Conservation (phyloP, 2,329 filamentous ascomycete genomes). For the Neofusicoccum kwambonambiense region DNA sequence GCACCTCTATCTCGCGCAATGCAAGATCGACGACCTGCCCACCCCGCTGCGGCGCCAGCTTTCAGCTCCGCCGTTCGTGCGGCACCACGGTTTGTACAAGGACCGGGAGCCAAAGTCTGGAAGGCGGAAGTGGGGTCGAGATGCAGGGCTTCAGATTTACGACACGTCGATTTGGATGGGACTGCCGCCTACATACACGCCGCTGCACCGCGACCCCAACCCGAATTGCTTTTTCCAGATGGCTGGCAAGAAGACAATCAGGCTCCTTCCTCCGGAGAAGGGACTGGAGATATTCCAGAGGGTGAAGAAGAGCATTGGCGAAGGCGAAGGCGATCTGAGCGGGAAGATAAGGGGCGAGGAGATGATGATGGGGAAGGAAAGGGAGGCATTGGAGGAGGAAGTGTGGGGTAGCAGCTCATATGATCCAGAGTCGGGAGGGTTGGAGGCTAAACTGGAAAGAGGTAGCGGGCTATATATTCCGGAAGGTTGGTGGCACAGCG, state of each 20-base stretch:
- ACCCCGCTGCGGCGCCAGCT: constrained; percentile 64
- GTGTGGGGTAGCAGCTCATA: constrained; percentile 61
- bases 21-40: constrained; percentile 69
- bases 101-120: constrained; percentile 4
- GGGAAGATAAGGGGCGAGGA: constrained; percentile 69
- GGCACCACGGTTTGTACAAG: constrained; percentile 48
- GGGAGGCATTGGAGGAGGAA: constrained; percentile 61
- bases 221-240: constrained; percentile 90
- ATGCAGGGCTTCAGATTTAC: constrained; percentile 67
- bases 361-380: constrained; percentile 86
- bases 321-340: constrained; percentile 21
- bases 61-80: constrained; percentile 48
- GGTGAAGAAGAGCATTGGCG: constrained; percentile 28
- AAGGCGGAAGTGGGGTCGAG: constrained; percentile 55
- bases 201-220: constrained; percentile 89
- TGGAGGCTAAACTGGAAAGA: constrained; percentile 51
- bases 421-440: constrained; percentile 24
- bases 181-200: constrained; percentile 80
- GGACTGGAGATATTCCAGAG: constrained; percentile 66
- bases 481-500: constrained; percentile 83
- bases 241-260: constrained; percentile 67
- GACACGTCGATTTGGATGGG: constrained; percentile 86
- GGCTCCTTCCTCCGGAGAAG: constrained; percentile 64
- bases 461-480: constrained; percentile 79
- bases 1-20: constrained; percentile 83